Percentiles rank a stretch among this genome's conserved stretches.
These are phyloP conservation scores for Actinomucor elegans DNA, from an alignment of 371 early-diverging fungal species.

Conservation along the genomic window DNA sequence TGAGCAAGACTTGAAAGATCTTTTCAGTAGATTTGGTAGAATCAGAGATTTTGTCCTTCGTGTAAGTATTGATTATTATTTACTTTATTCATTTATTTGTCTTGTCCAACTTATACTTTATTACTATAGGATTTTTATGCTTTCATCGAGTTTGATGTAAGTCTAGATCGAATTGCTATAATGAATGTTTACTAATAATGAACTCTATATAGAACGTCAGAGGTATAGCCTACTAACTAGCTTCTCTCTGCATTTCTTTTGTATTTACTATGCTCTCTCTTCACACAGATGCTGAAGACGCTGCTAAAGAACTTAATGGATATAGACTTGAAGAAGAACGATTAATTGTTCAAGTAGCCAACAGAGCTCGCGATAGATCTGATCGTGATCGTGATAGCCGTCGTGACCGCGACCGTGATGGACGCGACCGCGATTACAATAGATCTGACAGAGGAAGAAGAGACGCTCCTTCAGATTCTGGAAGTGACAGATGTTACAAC, in stretches of 20 bases:
- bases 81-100: no score
- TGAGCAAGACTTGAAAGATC: conserved; percentile 37
- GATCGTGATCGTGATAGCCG: conserved; percentile 12
- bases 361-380: conserved; percentile 29
- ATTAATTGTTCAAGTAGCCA: conserved; percentile 32
- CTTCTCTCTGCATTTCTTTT: no score
- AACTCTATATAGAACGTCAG: conserved; percentile 27
- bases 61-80: conserved; percentile 17
- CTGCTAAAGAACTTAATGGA: conserved; percentile 68
- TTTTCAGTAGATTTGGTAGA: conserved; percentile 34
- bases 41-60: conserved; percentile 29
- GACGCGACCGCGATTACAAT: conserved; percentile 12
- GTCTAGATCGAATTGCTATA: no score
- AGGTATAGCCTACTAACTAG: no score
- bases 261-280: not conserved
- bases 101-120: conserved; percentile 35
- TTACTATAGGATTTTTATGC: conserved; percentile 30
- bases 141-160: conserved; percentile 61
- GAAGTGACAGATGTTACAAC: conserved; percentile 39
- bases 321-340: conserved; percentile 46
- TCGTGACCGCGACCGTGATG: conserved; percentile 10
- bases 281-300: conserved; percentile 74
- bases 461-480: not conserved
- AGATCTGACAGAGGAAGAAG: conserved; percentile 20
- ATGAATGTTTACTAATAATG: no score